Base-by-base conservation (phyloP, 225 moss, liverwort and hornwort genomes). In the Pseudisothecium myosuroides region DNA sequence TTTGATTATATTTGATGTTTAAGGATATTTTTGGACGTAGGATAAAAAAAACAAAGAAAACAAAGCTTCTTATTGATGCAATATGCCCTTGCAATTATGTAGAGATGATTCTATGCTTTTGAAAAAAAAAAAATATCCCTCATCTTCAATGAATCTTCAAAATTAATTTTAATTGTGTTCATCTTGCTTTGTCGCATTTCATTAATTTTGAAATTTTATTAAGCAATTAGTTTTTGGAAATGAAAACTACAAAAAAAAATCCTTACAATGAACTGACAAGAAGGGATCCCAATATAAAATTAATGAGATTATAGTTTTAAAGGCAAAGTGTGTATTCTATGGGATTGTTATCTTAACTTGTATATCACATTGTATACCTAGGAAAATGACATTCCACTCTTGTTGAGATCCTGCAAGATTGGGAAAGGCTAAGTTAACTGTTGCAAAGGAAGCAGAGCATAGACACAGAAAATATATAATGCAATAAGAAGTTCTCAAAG, bases 291-390 rank as follows among this genome's bases (percentile, higher is more conserved):
- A 67, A 68, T n/a, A 12, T n/a, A 21, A 37, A 67, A 11, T 37
- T 6, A 67, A 37, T 37, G 6, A n/a, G 5, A 67, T n/a, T 67
- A 67, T n/a, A 7, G 4, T 22, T 67, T 67, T 4, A 21, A 67
- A n/a, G 1, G n/a, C 21, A 22, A n/a, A 37, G n/a, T 3, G n/a
- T n/a, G 4, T 11, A 5, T 6, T 12, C 1, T 7, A 2, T 37
- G 0, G 6, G 4, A n/a, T n/a, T 68, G 4, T 68, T 68, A 68
- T 22, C 1, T 67, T 67, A n/a, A n/a, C 22, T n/a, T 12, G 4
- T 12, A 22, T 12, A 6, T 6, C 5, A 4, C 7, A 4, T 0
- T 21, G 2, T n/a, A 12, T 68, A n/a, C n/a, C 12, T 37, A 22
- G 12, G 6, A n/a, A n/a, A 68, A 22, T 2, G 9, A 22, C 12